phyloP scores from a whole-genome alignment of 1,139 yeast genomes.

The Candida sanyaensis region DNA sequence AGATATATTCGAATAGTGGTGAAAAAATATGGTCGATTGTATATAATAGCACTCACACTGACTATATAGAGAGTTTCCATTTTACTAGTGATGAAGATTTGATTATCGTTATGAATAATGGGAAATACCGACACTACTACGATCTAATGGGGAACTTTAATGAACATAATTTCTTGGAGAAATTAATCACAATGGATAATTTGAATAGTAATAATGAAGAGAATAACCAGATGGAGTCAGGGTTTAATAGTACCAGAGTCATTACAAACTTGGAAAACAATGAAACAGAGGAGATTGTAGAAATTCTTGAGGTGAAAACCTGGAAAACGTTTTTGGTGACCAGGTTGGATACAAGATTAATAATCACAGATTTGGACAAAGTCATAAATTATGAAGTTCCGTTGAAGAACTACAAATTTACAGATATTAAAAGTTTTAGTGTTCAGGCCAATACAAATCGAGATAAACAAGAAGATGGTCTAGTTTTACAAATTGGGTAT shows the following conservation, averaged over 20 bases:
- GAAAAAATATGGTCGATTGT: constrained; percentile 46
- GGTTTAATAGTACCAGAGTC: constrained; percentile 5
- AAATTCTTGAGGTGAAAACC: constrained; percentile 24
- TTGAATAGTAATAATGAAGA: background rate
- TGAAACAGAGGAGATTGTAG: constrained; percentile 30
- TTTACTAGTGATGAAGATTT: constrained; percentile 56
- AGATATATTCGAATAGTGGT: constrained; percentile 58
- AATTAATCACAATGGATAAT: constrained; percentile 16
- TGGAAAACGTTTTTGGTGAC: constrained; percentile 34
- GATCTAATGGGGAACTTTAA: constrained; percentile 70
- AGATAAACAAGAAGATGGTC: constrained; percentile 7
- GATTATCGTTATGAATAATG: constrained; percentile 57
- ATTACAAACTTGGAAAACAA: constrained; percentile 39
- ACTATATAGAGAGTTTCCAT: constrained; percentile 59
- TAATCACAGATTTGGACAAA: constrained; percentile 28
- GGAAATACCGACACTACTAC: constrained; percentile 62
- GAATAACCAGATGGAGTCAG: background rate
- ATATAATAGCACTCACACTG: constrained; percentile 53
- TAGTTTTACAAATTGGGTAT: constrained; percentile 30
- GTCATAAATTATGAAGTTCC: constrained; percentile 30
- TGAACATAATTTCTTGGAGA: constrained; percentile 44
- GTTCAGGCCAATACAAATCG: constrained; percentile 8
- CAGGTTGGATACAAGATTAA: constrained; percentile 26
- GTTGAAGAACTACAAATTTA: constrained; percentile 14
- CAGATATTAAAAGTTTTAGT: constrained; percentile 19